A percentile compares a stretch with the other conserved stretches of the same genome.
Evolutionary conservation across 164 flowering plant genomes (phyloP).

Genomic region (Aristolochia fimbriata): DNA sequence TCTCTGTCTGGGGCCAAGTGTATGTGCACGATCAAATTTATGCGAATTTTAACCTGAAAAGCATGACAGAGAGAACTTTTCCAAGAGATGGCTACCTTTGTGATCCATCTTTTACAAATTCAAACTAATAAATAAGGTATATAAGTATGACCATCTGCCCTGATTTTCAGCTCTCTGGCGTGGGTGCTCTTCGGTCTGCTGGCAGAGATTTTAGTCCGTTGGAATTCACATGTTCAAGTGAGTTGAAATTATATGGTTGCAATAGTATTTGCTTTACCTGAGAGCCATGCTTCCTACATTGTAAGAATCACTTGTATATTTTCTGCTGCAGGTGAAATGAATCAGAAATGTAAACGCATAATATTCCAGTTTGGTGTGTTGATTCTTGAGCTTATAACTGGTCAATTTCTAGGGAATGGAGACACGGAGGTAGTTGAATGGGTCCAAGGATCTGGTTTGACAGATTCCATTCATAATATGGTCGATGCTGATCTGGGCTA

Average conservation of each 20-base stretch:
- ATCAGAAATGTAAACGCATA: slow-evolving; percentile 26
- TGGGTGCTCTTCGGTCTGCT: slow-evolving; percentile 27
- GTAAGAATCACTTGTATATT: background rate
- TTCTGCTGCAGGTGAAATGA: slow-evolving; percentile 25
- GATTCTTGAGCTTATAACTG: slow-evolving; percentile 75
- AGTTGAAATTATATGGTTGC: slow-evolving; percentile 11
- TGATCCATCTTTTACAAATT: no score
- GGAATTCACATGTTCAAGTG: slow-evolving; percentile 22
- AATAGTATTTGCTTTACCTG: no score
- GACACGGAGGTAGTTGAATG: slow-evolving; percentile 51
- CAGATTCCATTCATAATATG: slow-evolving; percentile 50
- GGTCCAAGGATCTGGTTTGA: slow-evolving; percentile 44
- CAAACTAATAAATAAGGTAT: slow-evolving; percentile 27
- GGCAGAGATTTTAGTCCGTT: slow-evolving; percentile 10
- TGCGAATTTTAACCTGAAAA: no score
- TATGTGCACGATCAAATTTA: slow-evolving; percentile 36
- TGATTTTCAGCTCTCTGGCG: slow-evolving; percentile 39
- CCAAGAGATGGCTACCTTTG: no score
- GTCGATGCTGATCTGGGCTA: slow-evolving; percentile 81
- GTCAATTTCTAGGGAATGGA: slow-evolving; percentile 59
- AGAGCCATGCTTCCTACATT: no score
- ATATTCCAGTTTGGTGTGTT: slow-evolving; percentile 72
- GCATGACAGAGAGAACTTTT: no score
- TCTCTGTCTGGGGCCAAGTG: background rate
- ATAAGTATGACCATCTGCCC: slow-evolving; percentile 4